Evolutionary conservation across 129 eudicot species (phyloP).

Genomic region (Chrysanthemum seticuspe): DNA sequence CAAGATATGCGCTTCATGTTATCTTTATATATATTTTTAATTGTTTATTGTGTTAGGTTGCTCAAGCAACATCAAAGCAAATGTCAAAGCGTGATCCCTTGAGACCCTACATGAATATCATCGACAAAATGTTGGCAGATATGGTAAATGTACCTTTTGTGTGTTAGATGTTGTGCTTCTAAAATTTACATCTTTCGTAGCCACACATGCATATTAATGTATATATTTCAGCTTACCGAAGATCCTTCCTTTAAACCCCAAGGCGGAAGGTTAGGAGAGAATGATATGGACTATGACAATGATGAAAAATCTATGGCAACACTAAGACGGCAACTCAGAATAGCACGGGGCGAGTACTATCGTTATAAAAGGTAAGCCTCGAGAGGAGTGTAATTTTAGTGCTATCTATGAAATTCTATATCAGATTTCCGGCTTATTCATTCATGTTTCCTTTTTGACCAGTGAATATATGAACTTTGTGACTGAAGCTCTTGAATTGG

Average conservation of each 20-base stretch:
- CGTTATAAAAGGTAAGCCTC: constrained; percentile 66
- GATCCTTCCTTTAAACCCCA: constrained; percentile 94
- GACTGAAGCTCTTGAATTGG: constrained; percentile 84
- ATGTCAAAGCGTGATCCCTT: constrained; percentile 93
- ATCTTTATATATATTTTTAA: not conserved
- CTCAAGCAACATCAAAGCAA: constrained; percentile 97
- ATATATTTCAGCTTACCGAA: constrained; percentile 53
- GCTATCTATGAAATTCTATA: not conserved
- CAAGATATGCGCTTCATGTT: not conserved
- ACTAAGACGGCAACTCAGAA: constrained; percentile 74
- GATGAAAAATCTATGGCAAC: constrained; percentile 86
- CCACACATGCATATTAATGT: not conserved
- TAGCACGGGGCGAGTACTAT: constrained; percentile 74
- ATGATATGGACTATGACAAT: constrained; percentile 94
- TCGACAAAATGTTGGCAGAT: constrained; percentile 66
- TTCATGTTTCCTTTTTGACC: constrained; percentile 25
- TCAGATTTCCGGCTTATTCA: not conserved
- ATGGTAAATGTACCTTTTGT: constrained; percentile 55
- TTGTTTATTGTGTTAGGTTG: constrained; percentile 55
- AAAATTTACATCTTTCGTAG: not conserved
- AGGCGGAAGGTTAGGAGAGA: constrained; percentile 95
- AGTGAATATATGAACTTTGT: constrained; percentile 85
- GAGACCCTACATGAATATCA: constrained; percentile 81
- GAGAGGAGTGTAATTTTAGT: not conserved
- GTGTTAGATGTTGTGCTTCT: constrained; percentile 2